Evolutionary conservation across 192 early-diverging fungal species (phyloP), one percentile per base, ranked within the genome.

Genomic region (Coemansia sp.): DNA sequence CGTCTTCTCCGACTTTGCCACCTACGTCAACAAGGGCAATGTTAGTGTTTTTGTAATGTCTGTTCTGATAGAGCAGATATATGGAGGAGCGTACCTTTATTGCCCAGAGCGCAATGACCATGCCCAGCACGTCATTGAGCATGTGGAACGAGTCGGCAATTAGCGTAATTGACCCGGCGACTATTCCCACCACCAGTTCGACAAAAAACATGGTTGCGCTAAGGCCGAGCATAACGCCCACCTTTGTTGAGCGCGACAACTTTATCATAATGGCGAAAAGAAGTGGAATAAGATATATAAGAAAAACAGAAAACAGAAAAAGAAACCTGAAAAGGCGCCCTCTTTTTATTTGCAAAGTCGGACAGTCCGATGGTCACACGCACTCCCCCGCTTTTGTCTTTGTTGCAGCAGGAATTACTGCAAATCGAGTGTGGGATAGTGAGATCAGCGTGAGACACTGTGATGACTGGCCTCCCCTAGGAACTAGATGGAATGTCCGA

Each of bases 121-220:
- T 85, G 50, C 88, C 86, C 14, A 94, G 70, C 6, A 94, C 82
- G 81, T 94, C 94, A 54, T 89, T 91, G 48, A 94, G 79, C 94
- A 95, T 95, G 77, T 97, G 95, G 86, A 94, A 97, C 21, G 91
- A 90, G 81, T 97, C 95, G 1, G 94, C 94, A 39, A 97, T 83
- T 31, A 97, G 86, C 1, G 94, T 90, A 39, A 97, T 81, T 21
- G 93, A 95, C 35, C 85, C 85, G 0, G 89, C 88, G 53, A 84
- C 69, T 66, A 92, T 90, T 6, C 95, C 95, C 48, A 92, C 85
- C 3, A 93, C 83, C 27, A 95, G 85, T 75, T 97, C 95, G 19
- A 87, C 77, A 35, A 97, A 63, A 69, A 95, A 95, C 81, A 94
- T 89, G 5, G 82, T 63, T 35, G 77, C 70, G 76, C 88, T 91